These are phyloP conservation scores for Gilbertella persicaria DNA, from an alignment of 371 early-diverging fungal species.

Conservation along the genomic window DNA sequence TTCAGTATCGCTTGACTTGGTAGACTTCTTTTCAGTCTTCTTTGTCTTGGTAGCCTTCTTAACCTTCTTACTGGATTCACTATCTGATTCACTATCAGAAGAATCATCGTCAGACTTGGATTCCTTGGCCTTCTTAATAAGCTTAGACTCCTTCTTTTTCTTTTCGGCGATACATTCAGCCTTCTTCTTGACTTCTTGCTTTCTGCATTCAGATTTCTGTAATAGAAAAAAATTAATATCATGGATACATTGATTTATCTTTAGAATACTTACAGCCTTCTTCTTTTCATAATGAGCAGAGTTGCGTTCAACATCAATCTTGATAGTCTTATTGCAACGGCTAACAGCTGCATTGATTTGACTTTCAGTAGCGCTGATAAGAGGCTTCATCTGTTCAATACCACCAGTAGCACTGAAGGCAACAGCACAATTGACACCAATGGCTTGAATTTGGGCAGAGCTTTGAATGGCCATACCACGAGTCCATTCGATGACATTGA, in stretches of 20 bases:
- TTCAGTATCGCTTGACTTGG: neutral
- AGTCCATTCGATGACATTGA: constrained; percentile 30
- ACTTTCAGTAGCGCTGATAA: constrained; percentile 20
- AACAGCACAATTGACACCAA: constrained; percentile 27
- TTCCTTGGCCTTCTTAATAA: constrained; percentile 10
- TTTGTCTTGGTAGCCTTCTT: constrained; percentile 2
- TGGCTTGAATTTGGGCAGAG: constrained; percentile 22
- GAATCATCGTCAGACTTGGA: constrained; percentile 6
- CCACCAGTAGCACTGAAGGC: constrained; percentile 25
- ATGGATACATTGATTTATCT: no score
- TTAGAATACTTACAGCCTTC: constrained; percentile 16
- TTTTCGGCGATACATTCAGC: constrained; percentile 8
- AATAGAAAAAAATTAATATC: neutral
- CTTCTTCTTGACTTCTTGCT: constrained; percentile 20
- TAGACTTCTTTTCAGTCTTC: neutral
- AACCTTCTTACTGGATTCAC: neutral
- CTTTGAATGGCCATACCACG: constrained; percentile 31
- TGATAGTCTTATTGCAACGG: constrained; percentile 23
- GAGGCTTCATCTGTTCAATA: constrained; percentile 27
- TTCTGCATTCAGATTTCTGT: constrained; percentile 20
- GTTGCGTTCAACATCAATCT: constrained; percentile 22
- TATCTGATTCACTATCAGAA: constrained; percentile 3
- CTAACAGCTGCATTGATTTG: constrained; percentile 25
- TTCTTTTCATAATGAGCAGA: constrained; percentile 20
- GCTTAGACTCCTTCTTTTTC: constrained; percentile 8